These are phyloP conservation scores for Agrocybe chaxingu DNA, from an alignment of 768 basidiomycete genomes.

Conservation along the genomic window DNA sequence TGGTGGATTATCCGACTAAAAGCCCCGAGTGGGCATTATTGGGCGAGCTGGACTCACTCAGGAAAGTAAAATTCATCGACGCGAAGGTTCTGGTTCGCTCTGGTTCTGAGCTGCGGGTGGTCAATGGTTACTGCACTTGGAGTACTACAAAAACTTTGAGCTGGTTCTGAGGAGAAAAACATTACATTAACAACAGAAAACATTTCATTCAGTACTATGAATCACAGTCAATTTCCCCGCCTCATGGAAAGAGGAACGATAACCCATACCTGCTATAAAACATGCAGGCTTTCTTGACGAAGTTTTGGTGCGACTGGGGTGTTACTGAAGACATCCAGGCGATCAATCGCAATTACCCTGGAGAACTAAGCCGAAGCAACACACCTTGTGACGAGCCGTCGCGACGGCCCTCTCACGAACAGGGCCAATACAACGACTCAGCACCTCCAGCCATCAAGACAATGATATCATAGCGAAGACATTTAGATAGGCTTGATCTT, in stretches of 20 bases:
- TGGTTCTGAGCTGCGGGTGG: no score
- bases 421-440: constrained; percentile 8
- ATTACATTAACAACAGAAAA: constrained; percentile 1
- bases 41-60: no score
- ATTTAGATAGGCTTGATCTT: constrained; percentile 97
- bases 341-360: constrained; percentile 7
- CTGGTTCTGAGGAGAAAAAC: not conserved
- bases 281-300: constrained; percentile 43
- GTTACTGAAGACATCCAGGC: constrained; percentile 5
- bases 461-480: not conserved
- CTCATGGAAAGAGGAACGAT: not conserved
- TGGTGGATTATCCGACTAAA: no score
- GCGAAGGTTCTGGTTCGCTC: no score
- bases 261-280: constrained; percentile 28
- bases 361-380: not conserved
- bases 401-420: constrained; percentile 5
- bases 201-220: constrained; percentile 9
- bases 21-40: no score
- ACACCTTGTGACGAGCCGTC: constrained; percentile 5
- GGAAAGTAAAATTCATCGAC: no score
- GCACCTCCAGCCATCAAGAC: constrained; percentile 10
- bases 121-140: no score
- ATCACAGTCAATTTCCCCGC: not conserved
- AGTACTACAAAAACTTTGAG: no score
- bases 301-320: constrained; percentile 10